Base-by-base conservation (phyloP, 2,329 filamentous ascomycete genomes). In the Lasiodiplodia hormozganensis region DNA sequence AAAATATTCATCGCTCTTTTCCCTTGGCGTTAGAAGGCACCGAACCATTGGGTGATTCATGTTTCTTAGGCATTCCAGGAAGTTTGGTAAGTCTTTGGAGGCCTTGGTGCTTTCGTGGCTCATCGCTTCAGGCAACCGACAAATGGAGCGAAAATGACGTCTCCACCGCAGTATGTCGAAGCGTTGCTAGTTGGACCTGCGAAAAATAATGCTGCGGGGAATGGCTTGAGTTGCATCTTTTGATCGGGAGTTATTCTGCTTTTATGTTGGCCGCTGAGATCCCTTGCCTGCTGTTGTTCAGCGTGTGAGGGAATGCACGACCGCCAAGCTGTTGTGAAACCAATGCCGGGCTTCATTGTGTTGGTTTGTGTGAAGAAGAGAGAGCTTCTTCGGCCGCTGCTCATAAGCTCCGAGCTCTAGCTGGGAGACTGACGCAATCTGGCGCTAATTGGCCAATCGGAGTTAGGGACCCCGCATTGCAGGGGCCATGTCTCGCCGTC, bases 381-480 rank as follows among this genome's bases (percentile, higher is more conserved):
- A 34, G 18, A 34, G 54, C 5, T 31, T 16, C 51, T n/a, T 56
- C 52, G 52, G 52, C 28, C 52, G 25, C 16, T 11, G 52, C 21
- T 10, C 14, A 56, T 8, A 28, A 56, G 52, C 54, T 57, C 54
- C 54, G 54, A 57, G 23, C 31, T 40, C 31, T 3, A 25, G n/a
- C 34, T 57, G 54, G 3, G n/a, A n/a, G 31, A 12, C 25, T 57
- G 54, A 57, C 53, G 53, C 53, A 56, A 56, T 56, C 2, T 18
- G 49, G 21, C 16, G 10, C 38, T 47, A 23, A 60, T 62, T 62
- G 58, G 40, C 14, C 40, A 18, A 25, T 21, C 58, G 58, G 25
- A 49, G 57, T 40, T 49, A 62, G 4, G 54, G 21, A 38, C 54
- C 54, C 54, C 54, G 54, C 54, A 49, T 51, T 43, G 58, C 38